Evolutionary conservation across 768 basidiomycete species (phyloP).

Genomic region (Rhodotorula diobovata): DNA sequence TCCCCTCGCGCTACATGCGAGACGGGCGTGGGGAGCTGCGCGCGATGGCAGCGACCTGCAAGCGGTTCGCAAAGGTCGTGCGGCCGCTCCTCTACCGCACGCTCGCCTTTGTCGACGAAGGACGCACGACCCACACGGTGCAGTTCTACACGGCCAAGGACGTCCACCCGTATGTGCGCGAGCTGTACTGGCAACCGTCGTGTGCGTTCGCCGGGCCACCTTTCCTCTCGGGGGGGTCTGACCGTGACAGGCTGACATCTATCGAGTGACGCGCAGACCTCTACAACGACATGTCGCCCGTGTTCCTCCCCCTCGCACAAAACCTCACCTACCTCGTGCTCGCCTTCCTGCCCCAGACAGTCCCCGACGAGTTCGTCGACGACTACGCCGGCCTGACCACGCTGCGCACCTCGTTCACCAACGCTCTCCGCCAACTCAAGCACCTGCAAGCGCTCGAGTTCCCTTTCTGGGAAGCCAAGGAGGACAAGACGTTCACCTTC

Average conservation of each 20-base stretch:
- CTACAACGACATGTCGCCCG: conserved; percentile 30
- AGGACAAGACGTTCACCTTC: conserved; percentile 14
- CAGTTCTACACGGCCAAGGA: conserved; percentile 8
- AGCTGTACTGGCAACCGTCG: conserved; percentile 30
- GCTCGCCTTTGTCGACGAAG: conserved; percentile 24
- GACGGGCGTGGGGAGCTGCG: conserved; percentile 18
- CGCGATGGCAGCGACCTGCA: conserved; percentile 8
- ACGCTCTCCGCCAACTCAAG: conserved; percentile 14
- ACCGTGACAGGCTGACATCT: neutral
- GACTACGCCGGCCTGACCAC: conserved; percentile 28
- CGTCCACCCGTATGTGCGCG: conserved; percentile 5
- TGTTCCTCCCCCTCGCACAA: conserved; percentile 14
- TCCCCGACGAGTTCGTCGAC: conserved; percentile 12
- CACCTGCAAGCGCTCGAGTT: conserved; percentile 26
- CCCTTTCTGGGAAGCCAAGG: conserved; percentile 23
- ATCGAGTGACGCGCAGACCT: neutral
- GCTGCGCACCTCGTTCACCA: conserved; percentile 18
- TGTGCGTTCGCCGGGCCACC: neutral
- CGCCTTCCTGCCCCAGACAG: conserved; percentile 28
- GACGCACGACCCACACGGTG: conserved; percentile 9
- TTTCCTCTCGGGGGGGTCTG: neutral
- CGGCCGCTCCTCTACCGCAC: conserved; percentile 17
- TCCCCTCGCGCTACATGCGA: conserved; percentile 3
- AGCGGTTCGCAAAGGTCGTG: conserved; percentile 3
- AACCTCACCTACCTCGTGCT: conserved; percentile 32